Percentiles rank a stretch among this genome's conserved stretches.
Evolutionary conservation across 1,284 basidiomycete genomes (phyloP).

Genomic region (Kwoniella shivajii): DNA sequence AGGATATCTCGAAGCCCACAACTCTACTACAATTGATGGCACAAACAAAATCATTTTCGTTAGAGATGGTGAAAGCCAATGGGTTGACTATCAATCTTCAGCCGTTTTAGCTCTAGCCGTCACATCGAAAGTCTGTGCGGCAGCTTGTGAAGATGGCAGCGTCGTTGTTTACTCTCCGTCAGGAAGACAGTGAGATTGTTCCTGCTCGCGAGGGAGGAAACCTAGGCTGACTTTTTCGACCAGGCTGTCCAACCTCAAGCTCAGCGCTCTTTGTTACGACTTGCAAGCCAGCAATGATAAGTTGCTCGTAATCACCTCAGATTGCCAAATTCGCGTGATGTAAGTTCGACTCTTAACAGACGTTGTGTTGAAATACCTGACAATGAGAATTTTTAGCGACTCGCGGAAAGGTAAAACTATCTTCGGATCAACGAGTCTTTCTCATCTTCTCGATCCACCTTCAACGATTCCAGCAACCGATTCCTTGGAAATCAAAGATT

Average conservation of each 20-base stretch:
- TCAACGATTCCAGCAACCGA: constrained; percentile 40
- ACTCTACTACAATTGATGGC: constrained; percentile 67
- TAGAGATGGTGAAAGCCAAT: constrained; percentile 71
- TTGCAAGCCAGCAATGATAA: constrained; percentile 66
- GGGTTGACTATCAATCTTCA: constrained; percentile 82
- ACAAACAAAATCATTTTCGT: constrained; percentile 37
- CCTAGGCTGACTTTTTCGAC: background rate
- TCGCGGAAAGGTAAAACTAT: constrained; percentile 65
- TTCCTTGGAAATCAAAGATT: constrained; percentile 55
- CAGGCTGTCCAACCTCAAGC: constrained; percentile 67
- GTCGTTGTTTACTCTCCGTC: constrained; percentile 76
- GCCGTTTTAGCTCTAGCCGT: constrained; percentile 68
- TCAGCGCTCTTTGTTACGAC: constrained; percentile 71
- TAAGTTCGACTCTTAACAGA: constrained; percentile 53
- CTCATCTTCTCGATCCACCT: constrained; percentile 59
- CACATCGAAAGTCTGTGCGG: constrained; percentile 70
- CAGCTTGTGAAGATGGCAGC: constrained; percentile 72
- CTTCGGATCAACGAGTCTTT: constrained; percentile 67
- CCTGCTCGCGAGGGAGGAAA: background rate
- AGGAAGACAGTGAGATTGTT: constrained; percentile 65
- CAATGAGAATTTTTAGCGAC: constrained; percentile 60
- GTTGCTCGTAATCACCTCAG: constrained; percentile 71
- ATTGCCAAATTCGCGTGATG: constrained; percentile 74
- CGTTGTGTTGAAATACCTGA: background rate
- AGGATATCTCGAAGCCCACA: constrained; percentile 69